Conservation (phyloP, 176 grass and related monocot species). For the Juncus inflexus region DNA sequence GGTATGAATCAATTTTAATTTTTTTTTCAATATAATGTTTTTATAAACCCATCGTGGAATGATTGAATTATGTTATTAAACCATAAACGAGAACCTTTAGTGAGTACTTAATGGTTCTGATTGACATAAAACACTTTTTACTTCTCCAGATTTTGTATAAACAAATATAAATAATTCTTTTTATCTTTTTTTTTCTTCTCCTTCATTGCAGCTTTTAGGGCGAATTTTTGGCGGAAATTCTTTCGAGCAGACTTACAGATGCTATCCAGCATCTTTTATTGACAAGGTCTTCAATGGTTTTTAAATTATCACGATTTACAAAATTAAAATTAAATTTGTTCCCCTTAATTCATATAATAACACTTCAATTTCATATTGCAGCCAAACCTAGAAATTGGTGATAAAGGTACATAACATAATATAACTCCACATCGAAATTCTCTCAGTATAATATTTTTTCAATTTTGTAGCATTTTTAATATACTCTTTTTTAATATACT, state of each 20-base stretch:
- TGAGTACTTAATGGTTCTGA: too few species aligned
- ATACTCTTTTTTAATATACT: neutral
- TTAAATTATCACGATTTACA: slow-evolving; percentile 16
- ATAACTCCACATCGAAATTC: neutral
- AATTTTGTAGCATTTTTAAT: neutral
- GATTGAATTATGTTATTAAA: too few species aligned
- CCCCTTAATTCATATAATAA: slow-evolving; percentile 29
- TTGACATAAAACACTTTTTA: too few species aligned
- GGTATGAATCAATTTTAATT: slow-evolving; percentile 23
- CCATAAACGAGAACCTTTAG: too few species aligned
- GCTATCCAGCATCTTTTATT: slow-evolving; percentile 83
- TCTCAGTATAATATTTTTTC: neutral
- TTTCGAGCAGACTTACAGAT: slow-evolving; percentile 68
- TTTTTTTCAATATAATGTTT: neutral
- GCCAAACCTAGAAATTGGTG: slow-evolving; percentile 75
- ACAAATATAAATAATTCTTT: too few species aligned
- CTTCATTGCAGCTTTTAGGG: slow-evolving; percentile 43
- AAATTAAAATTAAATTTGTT: neutral
- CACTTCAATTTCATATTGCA: slow-evolving; percentile 36
- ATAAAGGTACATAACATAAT: slow-evolving; percentile 48
- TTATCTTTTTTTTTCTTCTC: too few species aligned
- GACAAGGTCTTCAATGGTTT: slow-evolving; percentile 51
- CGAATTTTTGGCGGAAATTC: slow-evolving; percentile 48
- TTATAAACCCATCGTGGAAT: too few species aligned
- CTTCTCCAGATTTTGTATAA: too few species aligned